phyloP scores from a whole-genome alignment of 768 basidiomycete species.

The Chiua virens region DNA sequence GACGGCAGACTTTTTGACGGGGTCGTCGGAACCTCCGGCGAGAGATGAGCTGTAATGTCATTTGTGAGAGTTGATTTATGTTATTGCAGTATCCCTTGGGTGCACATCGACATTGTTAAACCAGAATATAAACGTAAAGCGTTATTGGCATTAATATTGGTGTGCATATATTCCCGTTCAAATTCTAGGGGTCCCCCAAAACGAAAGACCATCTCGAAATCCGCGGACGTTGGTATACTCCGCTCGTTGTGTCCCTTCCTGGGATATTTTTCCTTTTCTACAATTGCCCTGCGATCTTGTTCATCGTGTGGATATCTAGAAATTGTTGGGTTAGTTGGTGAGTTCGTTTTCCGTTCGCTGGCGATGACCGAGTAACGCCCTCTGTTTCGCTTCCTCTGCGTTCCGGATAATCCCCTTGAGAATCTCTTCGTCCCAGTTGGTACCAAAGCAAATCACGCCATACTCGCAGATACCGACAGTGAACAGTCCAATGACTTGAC shows the following conservation, averaged over 20 bases:
- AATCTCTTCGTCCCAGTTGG: conserved; percentile 49
- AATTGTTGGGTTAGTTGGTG: conserved; percentile 21
- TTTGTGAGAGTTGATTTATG: conserved; percentile 2
- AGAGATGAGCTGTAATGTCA: conserved; percentile 30
- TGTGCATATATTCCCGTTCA: not conserved
- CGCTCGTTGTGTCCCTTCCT: not conserved
- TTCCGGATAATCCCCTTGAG: conserved; percentile 40
- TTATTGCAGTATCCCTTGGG: not conserved
- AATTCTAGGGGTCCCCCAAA: not conserved
- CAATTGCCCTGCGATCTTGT: not conserved
- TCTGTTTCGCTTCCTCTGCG: conserved; percentile 32
- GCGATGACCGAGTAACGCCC: conserved; percentile 22
- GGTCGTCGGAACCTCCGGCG: conserved; percentile 37
- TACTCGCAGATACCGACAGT: conserved; percentile 72
- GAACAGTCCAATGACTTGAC: conserved; percentile 73
- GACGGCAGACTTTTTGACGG: conserved; percentile 51
- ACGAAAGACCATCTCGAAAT: not conserved
- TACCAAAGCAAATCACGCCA: conserved; percentile 53
- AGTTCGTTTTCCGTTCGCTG: conserved; percentile 8
- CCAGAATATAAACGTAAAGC: too few species aligned
- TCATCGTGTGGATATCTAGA: too few species aligned
- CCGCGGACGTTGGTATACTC: not conserved
- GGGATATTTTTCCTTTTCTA: not conserved
- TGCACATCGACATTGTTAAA: not conserved
- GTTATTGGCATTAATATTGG: too few species aligned